Evolutionary conservation across 192 early-diverging fungal genomes (phyloP).

Genomic region (Coemansia sp.): DNA sequence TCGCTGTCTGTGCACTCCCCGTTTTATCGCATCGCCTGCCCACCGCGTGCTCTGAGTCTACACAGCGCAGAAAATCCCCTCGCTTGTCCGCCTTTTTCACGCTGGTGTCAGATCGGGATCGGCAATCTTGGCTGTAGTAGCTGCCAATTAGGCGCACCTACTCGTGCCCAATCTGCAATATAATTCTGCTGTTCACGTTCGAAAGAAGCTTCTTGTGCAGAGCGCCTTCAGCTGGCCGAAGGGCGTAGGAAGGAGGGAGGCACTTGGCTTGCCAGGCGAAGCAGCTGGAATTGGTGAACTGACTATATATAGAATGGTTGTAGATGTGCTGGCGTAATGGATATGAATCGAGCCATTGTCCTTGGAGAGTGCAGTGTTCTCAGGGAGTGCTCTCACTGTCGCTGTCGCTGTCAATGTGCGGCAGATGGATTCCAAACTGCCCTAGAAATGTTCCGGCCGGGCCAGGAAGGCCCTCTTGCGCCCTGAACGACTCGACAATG

Average conservation of each 20-base stretch:
- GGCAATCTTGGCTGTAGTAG: neutral
- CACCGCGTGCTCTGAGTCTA: slow-evolving; percentile 1
- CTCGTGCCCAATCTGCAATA: neutral
- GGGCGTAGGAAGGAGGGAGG: too few relatives aligned
- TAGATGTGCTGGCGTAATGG: neutral
- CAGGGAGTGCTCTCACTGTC: slow-evolving; percentile 13
- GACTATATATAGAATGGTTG: neutral
- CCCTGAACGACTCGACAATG: slow-evolving; percentile 85
- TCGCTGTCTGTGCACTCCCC: neutral
- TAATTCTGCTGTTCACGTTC: neutral
- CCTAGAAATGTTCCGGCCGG: slow-evolving; percentile 82
- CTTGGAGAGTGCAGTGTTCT: neutral
- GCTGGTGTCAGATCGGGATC: slow-evolving; percentile 7
- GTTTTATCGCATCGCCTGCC: neutral
- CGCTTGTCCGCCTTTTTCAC: too few relatives aligned
- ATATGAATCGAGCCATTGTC: neutral
- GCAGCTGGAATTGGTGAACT: too few relatives aligned
- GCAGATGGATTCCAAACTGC: slow-evolving; percentile 67
- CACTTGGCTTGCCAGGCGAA: too few relatives aligned
- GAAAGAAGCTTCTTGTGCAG: slow-evolving; percentile 2
- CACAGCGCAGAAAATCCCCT: neutral
- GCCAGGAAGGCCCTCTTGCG: slow-evolving; percentile 92
- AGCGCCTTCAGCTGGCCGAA: too few relatives aligned
- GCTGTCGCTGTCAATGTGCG: slow-evolving; percentile 57
- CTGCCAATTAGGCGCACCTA: too few relatives aligned